A percentile compares a stretch with the other conserved stretches of the same genome.
Evolutionary conservation across 345 rosid genomes (phyloP).

Genomic region (Bretschneidera sinensis): DNA sequence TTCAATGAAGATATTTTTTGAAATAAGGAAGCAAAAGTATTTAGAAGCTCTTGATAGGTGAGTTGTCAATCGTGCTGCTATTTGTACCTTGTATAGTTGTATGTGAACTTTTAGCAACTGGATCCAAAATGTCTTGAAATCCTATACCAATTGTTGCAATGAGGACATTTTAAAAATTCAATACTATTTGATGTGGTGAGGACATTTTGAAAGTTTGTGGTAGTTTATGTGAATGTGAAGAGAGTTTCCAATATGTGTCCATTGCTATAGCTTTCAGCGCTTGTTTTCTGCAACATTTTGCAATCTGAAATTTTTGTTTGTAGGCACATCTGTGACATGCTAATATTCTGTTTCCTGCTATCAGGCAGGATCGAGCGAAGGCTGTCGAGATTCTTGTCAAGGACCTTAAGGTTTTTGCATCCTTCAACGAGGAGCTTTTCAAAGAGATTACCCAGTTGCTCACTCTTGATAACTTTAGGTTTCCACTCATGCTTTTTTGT

Average conservation of each 20-base stretch:
- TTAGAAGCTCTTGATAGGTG: constrained; percentile 82
- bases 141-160: constrained; percentile 1
- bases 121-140: not conserved
- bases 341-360: constrained; percentile 12
- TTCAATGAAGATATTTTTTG: constrained; percentile 85
- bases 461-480: constrained; percentile 79
- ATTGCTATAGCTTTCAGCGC: not conserved
- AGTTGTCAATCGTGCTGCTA: not conserved
- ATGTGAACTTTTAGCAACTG: constrained; percentile 4
- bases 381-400: constrained; percentile 80
- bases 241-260: not conserved
- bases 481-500: constrained; percentile 10
- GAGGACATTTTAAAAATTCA: not conserved
- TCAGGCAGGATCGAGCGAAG: constrained; percentile 69
- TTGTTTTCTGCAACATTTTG: not conserved
- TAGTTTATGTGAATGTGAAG: constrained; percentile 1
- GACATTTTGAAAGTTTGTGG: not conserved
- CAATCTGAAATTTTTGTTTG: not conserved
- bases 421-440: constrained; percentile 68
- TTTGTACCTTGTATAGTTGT: not conserved
- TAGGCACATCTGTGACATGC: constrained; percentile 10
- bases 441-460: constrained; percentile 77
- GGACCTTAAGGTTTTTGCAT: constrained; percentile 70
- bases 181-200: constrained; percentile 2
- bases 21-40: constrained; percentile 89